phyloP scores from a whole-genome alignment of 2,329 filamentous ascomycete species.

The Paraphaeosphaeria minitans region DNA sequence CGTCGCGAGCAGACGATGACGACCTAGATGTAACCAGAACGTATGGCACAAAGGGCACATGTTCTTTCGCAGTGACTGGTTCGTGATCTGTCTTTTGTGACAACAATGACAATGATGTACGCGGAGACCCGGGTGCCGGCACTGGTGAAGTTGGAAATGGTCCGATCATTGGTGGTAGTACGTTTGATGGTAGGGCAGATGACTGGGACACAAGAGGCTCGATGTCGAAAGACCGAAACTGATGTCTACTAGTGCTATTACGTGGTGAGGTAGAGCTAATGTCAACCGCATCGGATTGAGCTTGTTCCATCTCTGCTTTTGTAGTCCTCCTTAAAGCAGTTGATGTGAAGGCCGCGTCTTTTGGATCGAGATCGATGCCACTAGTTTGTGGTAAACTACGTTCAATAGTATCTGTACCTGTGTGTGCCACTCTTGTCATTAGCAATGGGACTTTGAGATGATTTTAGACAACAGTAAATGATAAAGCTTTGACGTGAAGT shows the following conservation, averaged over 20 bases:
- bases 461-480: background rate
- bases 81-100: background rate
- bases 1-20: constrained; percentile 9
- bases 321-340: constrained; percentile 15
- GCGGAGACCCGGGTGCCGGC: background rate
- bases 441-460: background rate
- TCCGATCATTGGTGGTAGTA: background rate
- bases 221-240: background rate
- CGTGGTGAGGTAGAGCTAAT: too few species aligned
- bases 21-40: constrained; percentile 14
- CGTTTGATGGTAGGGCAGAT: background rate
- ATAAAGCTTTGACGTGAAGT: background rate
- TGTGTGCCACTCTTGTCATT: background rate
- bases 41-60: constrained; percentile 20
- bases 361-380: background rate
- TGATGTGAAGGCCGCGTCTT: background rate
- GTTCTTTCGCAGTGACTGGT: background rate
- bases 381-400: background rate
- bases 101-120: background rate
- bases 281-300: too few species aligned
- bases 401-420: background rate
- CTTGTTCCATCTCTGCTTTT: too few species aligned
- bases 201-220: background rate
- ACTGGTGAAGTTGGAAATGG: background rate
- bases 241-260: too few species aligned